Evolutionary conservation across 2,329 filamentous ascomycete genomes (phyloP), one percentile per base, ranked within the genome.

Genomic region (Didymellaceae sp.): DNA sequence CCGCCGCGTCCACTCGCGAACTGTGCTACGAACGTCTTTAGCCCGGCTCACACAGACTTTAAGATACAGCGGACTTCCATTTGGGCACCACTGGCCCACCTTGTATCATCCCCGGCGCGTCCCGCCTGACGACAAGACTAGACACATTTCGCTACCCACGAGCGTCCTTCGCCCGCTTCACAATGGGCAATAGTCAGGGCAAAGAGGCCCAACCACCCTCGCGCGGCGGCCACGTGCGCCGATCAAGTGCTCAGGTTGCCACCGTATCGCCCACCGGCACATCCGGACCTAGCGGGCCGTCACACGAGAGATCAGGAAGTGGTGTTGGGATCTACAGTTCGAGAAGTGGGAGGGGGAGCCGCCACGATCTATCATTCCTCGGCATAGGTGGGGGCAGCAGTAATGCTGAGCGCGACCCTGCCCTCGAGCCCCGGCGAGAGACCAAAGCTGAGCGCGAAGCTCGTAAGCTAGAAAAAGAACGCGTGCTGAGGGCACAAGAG

Each of bases 381-480:
- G 81, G 82, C 46, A 75, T 87, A 8, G 78, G 78, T 31, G 70
- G 76, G 45, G 74, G 86, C 5, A 77, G 77, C 31, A 72, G 75
- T 51, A 74, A 67, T 59, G 64, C 73, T 58, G 78, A 83, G 52
- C 73, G 79, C 62, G 80, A 83, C 58, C 68, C 76, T 10, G 70
- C 76, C 6, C 70, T 80, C 3, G 83, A 86, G 62, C 76, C 80
- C 32, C 87, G 91, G 50, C 84, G 90, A 51, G 93, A 97, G 76
- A 97, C 91, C 6, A 92, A 88, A 68, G 90, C 93, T 62, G 94
- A 97, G 75, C 84, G 91, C 32, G 94, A 99, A 71, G 91, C 91
- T 16, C 83, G 93, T 56, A 89, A 87, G 56, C 77, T 91, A 46
- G 93, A 97, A 72, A 88, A 86, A 66, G 93, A 97, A 72, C 86